Conservation (phyloP, 179 eudicot genomes). For the Dionaea muscipula region DNA sequence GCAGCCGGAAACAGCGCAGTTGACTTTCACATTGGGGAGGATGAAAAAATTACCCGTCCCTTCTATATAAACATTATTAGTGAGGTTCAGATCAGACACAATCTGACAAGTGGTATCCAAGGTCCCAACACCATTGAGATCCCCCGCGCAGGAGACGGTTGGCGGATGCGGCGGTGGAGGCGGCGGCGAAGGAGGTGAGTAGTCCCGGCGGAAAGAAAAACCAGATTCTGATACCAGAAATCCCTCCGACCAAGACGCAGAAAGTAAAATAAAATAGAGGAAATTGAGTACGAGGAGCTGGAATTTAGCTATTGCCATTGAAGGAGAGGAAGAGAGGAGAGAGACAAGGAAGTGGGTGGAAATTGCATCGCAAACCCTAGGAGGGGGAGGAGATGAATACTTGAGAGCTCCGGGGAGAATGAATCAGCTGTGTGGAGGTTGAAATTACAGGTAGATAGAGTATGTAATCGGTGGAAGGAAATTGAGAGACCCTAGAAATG, state of each 20-base stretch:
- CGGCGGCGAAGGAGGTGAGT: constrained; percentile 75
- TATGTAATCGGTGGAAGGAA: neutral
- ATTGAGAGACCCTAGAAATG: constrained; percentile 17
- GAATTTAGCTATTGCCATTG: constrained; percentile 9
- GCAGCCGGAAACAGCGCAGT: constrained; percentile 50
- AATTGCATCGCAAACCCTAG: constrained; percentile 6
- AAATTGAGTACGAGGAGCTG: neutral
- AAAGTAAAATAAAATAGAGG: constrained; percentile 3
- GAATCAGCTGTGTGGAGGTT: neutral
- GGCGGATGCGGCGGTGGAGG: constrained; percentile 59
- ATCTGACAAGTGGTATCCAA: constrained; percentile 60
- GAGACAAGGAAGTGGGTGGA: neutral
- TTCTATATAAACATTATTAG: constrained; percentile 48
- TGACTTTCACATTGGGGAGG: constrained; percentile 46
- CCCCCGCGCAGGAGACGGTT: constrained; percentile 61
- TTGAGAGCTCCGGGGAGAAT: neutral
- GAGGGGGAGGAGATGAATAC: neutral
- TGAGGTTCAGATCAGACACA: constrained; percentile 54
- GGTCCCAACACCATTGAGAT: constrained; percentile 63
- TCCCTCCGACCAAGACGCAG: neutral
- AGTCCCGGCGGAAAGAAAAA: constrained; percentile 16
- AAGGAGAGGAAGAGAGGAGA: neutral
- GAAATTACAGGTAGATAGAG: neutral
- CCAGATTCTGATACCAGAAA: constrained; percentile 5
- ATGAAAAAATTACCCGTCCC: constrained; percentile 63